Evolutionary conservation across 2,329 filamentous ascomycete species (phyloP), one percentile per base, ranked within the genome.

Genomic region (Colletotrichum sp.): DNA sequence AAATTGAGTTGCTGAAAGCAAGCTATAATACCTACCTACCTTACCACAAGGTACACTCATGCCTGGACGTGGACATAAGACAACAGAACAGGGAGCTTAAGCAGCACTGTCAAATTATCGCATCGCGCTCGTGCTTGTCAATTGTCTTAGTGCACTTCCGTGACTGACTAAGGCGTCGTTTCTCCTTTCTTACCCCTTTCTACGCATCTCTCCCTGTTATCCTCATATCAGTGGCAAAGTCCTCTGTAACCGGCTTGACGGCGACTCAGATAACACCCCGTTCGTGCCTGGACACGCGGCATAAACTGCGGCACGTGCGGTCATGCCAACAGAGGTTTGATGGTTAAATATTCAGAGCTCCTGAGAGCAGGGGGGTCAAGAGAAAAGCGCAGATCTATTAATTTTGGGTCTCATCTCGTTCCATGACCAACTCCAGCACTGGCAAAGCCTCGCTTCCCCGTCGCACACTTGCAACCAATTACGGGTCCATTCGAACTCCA

Each of bases 341-440:
- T 44, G 39, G 18, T 44, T n/a, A n/a, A 44, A n/a, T 44, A 18
- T 6, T n/a, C 5, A n/a, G 9, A 49, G 39, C 39, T 49, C 39
- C 9, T n/a, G 9, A n/a, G 18, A 44, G 39, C 8, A n/a, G 18
- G 39, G 8, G 8, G 36, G 15, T 16, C 24, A 55, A 63, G 39
- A n/a, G 30, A 67, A 69, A 75, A 34, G 44, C 57, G 24, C 68
- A 57, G 36, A 30, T 76, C 73, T 76, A 76, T 73, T 76, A 76
- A 69, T 72, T 65, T 76, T 76, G 69, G 36, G 57, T 26, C 63
- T 24, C 57, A 36, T 69, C 30, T 57, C 64, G 24, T 32, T 68
- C 59, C 57, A 10, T 34, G 9, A 44, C 39, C 30, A 49, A 76
- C 70, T 69, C 72, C 69, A 64, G 32, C n/a, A 68, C 32, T 44